Evolutionary conservation across 208 protist species (phyloP).

Genomic region (Leishmania tarentolae): DNA sequence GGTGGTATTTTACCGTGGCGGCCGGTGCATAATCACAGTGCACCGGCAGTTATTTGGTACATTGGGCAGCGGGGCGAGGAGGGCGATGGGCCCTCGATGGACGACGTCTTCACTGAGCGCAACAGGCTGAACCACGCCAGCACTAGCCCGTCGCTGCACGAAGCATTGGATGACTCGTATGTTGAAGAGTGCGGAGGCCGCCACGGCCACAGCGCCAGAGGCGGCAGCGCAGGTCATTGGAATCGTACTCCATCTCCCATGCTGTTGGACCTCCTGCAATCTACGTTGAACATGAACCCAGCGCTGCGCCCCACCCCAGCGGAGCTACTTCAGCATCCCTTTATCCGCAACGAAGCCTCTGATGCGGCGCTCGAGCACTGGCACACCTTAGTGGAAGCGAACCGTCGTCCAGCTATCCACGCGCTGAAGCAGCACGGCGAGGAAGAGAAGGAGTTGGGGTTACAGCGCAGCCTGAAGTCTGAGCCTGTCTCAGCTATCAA

Average conservation of each 20-base stretch:
- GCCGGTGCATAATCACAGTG: conserved; percentile 50
- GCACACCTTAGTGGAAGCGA: conserved; percentile 31
- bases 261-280: conserved; percentile 66
- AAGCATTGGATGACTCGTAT: not conserved
- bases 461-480: not conserved
- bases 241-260: conserved; percentile 37
- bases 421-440: not conserved
- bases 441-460: not conserved
- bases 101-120: conserved; percentile 40
- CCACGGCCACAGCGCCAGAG: not conserved
- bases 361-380: conserved; percentile 35
- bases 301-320: conserved; percentile 46
- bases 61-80: conserved; percentile 50
- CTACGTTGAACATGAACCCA: conserved; percentile 54
- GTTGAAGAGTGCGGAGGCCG: not conserved
- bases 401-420: conserved; percentile 5
- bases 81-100: conserved; percentile 35
- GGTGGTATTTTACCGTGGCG: conserved; percentile 75
- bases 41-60: conserved; percentile 58
- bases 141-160: not conserved
- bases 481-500: not conserved
- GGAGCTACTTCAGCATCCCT: conserved; percentile 80
- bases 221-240: conserved; percentile 1
- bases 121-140: conserved; percentile 19
- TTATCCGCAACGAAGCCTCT: conserved; percentile 48